These are phyloP conservation scores for Coniochaeta hoffmannii DNA, from an alignment of 2,329 filamentous ascomycete species.

Conservation along the genomic window DNA sequence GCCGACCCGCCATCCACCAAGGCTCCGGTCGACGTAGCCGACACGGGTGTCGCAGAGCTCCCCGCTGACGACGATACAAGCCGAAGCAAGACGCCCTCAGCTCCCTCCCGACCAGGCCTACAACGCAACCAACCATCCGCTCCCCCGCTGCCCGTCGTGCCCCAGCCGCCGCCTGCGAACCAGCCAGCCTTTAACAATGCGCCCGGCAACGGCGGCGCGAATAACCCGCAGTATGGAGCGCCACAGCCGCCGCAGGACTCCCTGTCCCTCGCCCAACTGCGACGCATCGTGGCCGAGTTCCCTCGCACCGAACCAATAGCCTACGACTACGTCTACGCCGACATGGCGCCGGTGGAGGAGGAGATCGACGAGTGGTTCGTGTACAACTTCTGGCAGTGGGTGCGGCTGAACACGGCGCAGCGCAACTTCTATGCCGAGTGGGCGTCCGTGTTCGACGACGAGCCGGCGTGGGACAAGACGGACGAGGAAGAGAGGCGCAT, in stretches of 20 bases:
- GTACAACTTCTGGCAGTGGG: conserved; percentile 80
- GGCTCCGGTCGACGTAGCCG: conserved; percentile 18
- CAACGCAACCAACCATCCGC: neutral
- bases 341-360: conserved; percentile 67
- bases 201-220: neutral
- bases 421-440: conserved; percentile 21
- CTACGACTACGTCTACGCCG: conserved; percentile 81
- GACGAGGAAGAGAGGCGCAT: conserved; percentile 44
- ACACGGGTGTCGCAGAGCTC: conserved; percentile 22
- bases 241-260: conserved; percentile 49
- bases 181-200: conserved; percentile 1
- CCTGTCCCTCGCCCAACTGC: conserved; percentile 66
- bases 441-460: conserved; percentile 29
- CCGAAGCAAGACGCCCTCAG: conserved; percentile 1
- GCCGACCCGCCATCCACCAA: neutral
- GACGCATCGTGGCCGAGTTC: conserved; percentile 66
- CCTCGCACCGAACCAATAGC: conserved; percentile 60
- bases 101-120: neutral
- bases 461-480: conserved; percentile 59
- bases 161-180: conserved; percentile 4
- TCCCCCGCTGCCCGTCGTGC: conserved; percentile 1
- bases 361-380: conserved; percentile 98
- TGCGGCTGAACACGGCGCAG: conserved; percentile 68
- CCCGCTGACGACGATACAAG: neutral
- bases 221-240: neutral